Conservation (phyloP, 331 rosid species). For the Ulmus americana region DNA sequence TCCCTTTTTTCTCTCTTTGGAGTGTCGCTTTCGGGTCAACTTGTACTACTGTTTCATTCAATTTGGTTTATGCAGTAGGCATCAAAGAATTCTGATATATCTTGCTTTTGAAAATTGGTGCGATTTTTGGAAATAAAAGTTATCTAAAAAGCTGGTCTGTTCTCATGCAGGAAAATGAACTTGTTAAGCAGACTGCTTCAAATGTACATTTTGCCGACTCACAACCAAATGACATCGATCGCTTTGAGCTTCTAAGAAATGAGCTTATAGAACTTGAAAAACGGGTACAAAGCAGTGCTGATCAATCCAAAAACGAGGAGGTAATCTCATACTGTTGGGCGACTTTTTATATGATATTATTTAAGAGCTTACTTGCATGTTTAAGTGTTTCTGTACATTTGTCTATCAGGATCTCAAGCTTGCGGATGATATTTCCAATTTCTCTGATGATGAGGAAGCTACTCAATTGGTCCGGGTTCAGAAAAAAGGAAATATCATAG, state of each 20-base stretch:
- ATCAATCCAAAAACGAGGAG: slow-evolving; percentile 64
- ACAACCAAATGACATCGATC: slow-evolving; percentile 63
- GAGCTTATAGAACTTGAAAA: slow-evolving; percentile 86
- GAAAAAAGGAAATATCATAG: slow-evolving; percentile 58
- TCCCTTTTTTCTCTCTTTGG: too few relatives aligned
- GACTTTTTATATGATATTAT: background rate
- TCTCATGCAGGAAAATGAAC: slow-evolving; percentile 53
- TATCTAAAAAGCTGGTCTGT: slow-evolving; percentile 16
- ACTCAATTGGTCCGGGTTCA: slow-evolving; percentile 49
- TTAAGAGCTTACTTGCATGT: background rate
- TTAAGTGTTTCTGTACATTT: background rate
- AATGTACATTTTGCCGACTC: slow-evolving; percentile 37
- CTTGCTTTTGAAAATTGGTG: slow-evolving; percentile 21
- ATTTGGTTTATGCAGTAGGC: background rate
- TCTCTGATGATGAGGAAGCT: slow-evolving; percentile 29
- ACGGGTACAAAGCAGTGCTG: slow-evolving; percentile 70
- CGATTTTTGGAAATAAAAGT: background rate
- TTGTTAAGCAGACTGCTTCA: slow-evolving; percentile 43
- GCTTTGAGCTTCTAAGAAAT: slow-evolving; percentile 72
- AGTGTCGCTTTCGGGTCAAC: too few relatives aligned
- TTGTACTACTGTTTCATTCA: too few relatives aligned
- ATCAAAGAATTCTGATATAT: background rate
- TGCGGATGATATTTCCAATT: slow-evolving; percentile 38
- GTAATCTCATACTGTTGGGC: slow-evolving; percentile 29
- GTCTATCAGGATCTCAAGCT: slow-evolving; percentile 44